Evolutionary conservation across 352 stramenopile genomes (phyloP), one percentile per base, ranked within the genome.

Genomic region (Phytophthora hibernalis): DNA sequence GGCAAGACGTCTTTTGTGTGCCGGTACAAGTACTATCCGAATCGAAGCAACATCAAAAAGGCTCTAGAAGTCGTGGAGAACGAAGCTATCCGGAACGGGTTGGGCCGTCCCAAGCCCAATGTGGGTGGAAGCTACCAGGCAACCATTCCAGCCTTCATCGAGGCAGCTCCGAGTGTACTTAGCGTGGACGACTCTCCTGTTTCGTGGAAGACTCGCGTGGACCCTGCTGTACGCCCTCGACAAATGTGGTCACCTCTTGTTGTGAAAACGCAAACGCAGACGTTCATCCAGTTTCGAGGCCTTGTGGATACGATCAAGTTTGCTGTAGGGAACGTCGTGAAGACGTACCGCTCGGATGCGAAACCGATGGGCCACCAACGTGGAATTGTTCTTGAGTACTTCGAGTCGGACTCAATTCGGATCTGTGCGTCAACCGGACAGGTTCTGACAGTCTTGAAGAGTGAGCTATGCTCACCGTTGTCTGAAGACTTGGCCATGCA

Each of bases 21-120:
- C 51, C 85, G 87, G 20, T 95, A 83, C 63, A 93, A 92, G 68
- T 95, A 93, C 54, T 92, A 92, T 67, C 86, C 86, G 8, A 82
- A 79, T 38, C 73, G 85, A 38, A 76, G 77, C 48, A 82, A 79
- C 47, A 59, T 78, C 18, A 90, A 87, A 69, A 88, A 89, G 51
- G 80, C 87, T 33, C 69, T 95, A 11, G 80, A 90, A 63, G 57
- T 67, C 54, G 73, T 95, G 4, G 78, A 87, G 33, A 83, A 92
- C 50, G 70, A 90, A 54, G 87, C 87, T 4, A 91, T 95, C 40
- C 84, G 83, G 9, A 87, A 70, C 6, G 82, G 82, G 5, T 62
- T 92, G 12, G 83, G 82, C 13, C 76, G 73, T n/a, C 72, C 76
- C 24, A 89, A 90, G 43, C 85, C 85, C 5, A 93, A 93, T 43